Percentiles rank a stretch among this genome's conserved stretches.
Evolutionary conservation across 805 yeast genomes (phyloP).

Genomic region (Monosporozyma solicola): DNA sequence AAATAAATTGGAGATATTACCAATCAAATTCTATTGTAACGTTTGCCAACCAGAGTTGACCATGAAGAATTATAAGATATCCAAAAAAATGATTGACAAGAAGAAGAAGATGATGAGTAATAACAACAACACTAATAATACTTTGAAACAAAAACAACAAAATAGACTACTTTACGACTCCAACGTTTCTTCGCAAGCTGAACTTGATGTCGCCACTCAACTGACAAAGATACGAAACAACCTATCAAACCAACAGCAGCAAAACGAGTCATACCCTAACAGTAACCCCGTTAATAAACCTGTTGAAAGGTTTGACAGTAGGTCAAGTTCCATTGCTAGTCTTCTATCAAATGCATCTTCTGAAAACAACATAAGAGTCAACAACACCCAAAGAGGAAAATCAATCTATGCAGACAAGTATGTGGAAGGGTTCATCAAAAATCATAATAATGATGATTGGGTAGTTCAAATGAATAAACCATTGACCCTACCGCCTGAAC

Average conservation of each 20-base stretch:
- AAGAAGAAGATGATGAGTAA: slow-evolving; percentile 1
- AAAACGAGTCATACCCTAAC: not conserved
- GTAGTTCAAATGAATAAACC: slow-evolving; percentile 15
- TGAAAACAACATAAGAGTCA: not conserved
- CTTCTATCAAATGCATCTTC: not conserved
- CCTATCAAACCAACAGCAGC: not conserved
- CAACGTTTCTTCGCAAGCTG: not conserved
- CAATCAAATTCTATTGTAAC: slow-evolving; percentile 75
- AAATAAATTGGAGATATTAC: slow-evolving; percentile 56
- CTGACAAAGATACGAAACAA: not conserved
- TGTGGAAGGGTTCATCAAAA: slow-evolving; percentile 39
- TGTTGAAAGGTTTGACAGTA: not conserved
- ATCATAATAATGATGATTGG: slow-evolving; percentile 39
- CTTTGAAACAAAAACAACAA: not conserved
- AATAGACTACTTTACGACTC: not conserved
- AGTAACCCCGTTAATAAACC: not conserved
- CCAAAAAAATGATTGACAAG: slow-evolving; percentile 9
- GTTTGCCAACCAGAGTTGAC: slow-evolving; percentile 50
- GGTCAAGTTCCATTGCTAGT: slow-evolving; percentile 1
- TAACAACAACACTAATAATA: too few relatives aligned
- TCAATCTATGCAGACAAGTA: slow-evolving; percentile 31
- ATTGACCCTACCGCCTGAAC: not conserved
- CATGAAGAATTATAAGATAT: slow-evolving; percentile 6
- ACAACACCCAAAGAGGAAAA: not conserved
- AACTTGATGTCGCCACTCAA: not conserved